Evolutionary conservation across 768 basidiomycete species (phyloP), one percentile per base, ranked within the genome.

Genomic region (Trametes meyenii): DNA sequence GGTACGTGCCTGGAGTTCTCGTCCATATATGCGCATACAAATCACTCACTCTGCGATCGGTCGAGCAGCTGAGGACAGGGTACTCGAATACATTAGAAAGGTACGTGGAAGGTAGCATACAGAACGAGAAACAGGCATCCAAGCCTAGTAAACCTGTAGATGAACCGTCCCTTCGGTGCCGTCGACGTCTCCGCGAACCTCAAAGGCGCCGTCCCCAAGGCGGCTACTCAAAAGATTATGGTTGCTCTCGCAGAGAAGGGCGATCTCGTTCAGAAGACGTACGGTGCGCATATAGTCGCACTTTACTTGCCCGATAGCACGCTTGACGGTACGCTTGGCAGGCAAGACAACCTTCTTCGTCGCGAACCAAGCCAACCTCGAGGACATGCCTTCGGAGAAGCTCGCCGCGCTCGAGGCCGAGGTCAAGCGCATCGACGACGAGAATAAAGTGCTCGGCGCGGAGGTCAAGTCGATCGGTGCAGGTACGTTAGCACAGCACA

Each of bases 81-180:
- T 96, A 4, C 74, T 94, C 49, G 85, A 89, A 62, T 96, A 96
- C 73, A 76, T 96, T 69, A 91, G 87, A 79, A 78, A 75, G 75
- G 93, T 90, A 55, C 59, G 64, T 51, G 4, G n/a, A 6, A 7
- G 23, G 51, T 16, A 24, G 42, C 65, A 55, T 63, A 71, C 55
- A 58, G 60, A 24, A 13, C 38, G 26, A 16, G 12, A 29, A 16
- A 50, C 48, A 36, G 53, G 17, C 19, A 2, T 42, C 36, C 6
- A 43, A 11, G 38, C 19, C 57, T 42, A 43, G 40, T 58, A 58
- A 53, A 17, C 49, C 39, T 46, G 38, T 68, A 94, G 92, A 92
- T 94, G 85, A 96, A 96, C 74, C 83, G 94, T n/a, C 94, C 94
- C 6, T 96, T 88, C 69, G 94, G 94, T 8, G 93, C 92, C 62